Base-by-base conservation (phyloP, 2,329 filamentous ascomycete species). In the Harringtonia lauricola region DNA sequence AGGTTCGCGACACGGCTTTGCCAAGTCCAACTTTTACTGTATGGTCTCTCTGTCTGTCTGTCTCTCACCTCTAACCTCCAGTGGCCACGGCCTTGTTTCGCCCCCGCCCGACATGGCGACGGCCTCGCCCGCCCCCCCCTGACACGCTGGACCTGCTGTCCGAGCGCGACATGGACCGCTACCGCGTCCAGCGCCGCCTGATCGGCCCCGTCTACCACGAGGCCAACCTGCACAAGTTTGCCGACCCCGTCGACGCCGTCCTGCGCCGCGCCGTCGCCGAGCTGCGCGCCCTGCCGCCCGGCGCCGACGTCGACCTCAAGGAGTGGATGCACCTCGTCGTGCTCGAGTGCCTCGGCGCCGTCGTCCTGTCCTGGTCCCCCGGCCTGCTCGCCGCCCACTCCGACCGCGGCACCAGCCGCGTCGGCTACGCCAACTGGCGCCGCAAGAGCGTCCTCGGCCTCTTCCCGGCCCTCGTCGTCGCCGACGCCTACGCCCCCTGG, bases 311-410 rank as follows among this genome's bases (percentile, higher is more conserved):
- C 4, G 68, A 74, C 44, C 52, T 75, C 17, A 69, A 68, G 41
- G 66, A 72, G 43, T 75, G 71, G 71, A 74, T 74, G 70, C 71
- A 75, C 54, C 73, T 75, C 44, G 59, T 72, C 17, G 65, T 63
- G 1, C 68, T 75, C 26, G 71, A 75, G 48, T 72, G 66, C 19
- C 64, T 75, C 3, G 65, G 67, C 1, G 68, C 69, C 1, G 55
- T 65, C 2, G 70, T 74, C 1, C 55, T 75, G 1, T 68, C 68
- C 0, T 74, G 71, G 71, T 72, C 71, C 0, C 71, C 71, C 0
- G 64, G 67, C 0, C 64, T 71, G 50, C 54, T 74, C 10, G 58
- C 59, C 9, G 56, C 57, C 19, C 59, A 59, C 4, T 65, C 67
- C 0, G 71, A 75, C 40, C 63, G 64, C 45, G 64, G 64, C 1